Conservation (phyloP, 1,139 yeast genomes). For the Pichiaceae sp. region DNA sequence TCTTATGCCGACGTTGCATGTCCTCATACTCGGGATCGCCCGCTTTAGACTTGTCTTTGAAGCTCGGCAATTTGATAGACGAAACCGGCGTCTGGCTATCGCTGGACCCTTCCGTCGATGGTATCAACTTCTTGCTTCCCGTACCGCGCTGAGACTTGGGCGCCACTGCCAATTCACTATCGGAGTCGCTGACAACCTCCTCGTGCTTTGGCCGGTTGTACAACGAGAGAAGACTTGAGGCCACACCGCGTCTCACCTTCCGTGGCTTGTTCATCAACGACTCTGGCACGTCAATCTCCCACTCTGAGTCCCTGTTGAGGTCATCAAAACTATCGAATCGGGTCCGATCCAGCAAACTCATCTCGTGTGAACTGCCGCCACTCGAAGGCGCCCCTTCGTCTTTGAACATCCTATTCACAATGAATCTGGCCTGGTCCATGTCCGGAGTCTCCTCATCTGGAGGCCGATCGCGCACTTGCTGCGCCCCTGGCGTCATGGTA, state of each 20-base stretch:
- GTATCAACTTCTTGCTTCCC: neutral
- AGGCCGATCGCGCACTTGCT: neutral
- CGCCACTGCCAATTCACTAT: neutral
- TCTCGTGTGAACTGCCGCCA: too few relatives aligned
- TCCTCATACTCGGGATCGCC: slow-evolving; percentile 5
- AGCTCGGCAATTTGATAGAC: neutral
- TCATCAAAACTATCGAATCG: slow-evolving; percentile 19
- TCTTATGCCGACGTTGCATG: slow-evolving; percentile 12
- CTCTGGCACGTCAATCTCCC: slow-evolving; percentile 17
- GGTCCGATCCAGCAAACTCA: too few relatives aligned
- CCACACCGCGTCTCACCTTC: slow-evolving; percentile 73
- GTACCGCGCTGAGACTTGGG: neutral
- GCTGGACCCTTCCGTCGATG: neutral
- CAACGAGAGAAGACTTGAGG: slow-evolving; percentile 64
- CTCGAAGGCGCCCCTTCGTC: slow-evolving; percentile 1
- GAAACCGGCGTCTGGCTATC: neutral
- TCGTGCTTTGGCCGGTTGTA: slow-evolving; percentile 25
- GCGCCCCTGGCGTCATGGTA: neutral
- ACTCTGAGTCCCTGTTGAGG: slow-evolving; percentile 13
- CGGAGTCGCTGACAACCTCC: neutral
- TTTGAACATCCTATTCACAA: slow-evolving; percentile 8
- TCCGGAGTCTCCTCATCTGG: neutral
- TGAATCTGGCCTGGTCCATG: slow-evolving; percentile 8
- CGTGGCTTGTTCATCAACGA: slow-evolving; percentile 32
- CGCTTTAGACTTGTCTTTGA: neutral